phyloP scores from a whole-genome alignment of 257 asterid genomes.

The Solanum sejunctum region DNA sequence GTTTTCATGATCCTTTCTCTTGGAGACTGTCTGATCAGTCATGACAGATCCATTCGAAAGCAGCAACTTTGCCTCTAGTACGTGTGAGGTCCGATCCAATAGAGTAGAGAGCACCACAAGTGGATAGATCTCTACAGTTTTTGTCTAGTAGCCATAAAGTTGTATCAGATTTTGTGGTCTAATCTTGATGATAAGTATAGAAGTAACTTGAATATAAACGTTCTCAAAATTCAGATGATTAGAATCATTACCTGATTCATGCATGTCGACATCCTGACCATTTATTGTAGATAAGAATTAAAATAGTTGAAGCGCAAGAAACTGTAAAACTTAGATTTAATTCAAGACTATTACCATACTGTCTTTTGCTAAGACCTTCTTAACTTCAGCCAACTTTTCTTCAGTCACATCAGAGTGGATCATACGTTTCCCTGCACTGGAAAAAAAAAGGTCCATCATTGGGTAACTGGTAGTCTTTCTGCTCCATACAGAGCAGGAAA shows the following conservation, averaged over 20 bases:
- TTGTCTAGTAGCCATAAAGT: constrained; percentile 19
- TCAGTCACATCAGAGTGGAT: constrained; percentile 71
- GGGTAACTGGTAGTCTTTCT: neutral
- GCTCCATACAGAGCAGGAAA: neutral
- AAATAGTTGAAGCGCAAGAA: neutral
- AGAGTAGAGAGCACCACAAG: constrained; percentile 88
- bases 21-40: constrained; percentile 34
- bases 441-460: neutral
- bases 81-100: constrained; percentile 85
- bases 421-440: constrained; percentile 74
- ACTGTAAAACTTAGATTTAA: neutral
- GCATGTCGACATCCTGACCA: constrained; percentile 43
- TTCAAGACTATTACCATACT: constrained; percentile 30
- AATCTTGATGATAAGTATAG: neutral
- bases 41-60: constrained; percentile 29
- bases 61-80: constrained; percentile 42
- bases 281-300: neutral
- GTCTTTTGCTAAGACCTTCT: constrained; percentile 41
- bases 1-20: constrained; percentile 36
- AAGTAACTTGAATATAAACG: neutral
- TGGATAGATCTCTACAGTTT: constrained; percentile 53
- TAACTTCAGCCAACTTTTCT: constrained; percentile 60
- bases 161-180: neutral
- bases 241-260: constrained; percentile 27
- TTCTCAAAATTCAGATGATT: constrained; percentile 7